phyloP scores from a whole-genome alignment of 306 rosid species.

The Luffa acutangula region DNA sequence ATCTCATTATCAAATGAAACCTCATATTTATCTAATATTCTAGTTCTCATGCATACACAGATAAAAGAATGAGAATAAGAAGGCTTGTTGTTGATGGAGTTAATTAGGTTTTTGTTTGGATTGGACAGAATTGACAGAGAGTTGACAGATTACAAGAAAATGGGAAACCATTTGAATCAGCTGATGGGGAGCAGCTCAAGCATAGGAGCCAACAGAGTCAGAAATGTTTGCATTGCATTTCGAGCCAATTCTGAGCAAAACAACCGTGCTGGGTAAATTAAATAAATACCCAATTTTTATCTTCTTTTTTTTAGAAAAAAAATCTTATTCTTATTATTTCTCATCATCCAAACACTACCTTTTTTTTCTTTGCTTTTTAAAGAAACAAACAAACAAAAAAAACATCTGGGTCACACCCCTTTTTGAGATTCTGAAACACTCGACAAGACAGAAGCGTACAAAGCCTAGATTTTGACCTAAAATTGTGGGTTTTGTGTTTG shows the following conservation, averaged over 20 bases:
- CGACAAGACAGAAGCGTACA: neutral
- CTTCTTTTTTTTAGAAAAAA: neutral
- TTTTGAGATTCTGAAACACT: neutral
- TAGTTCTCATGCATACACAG: neutral
- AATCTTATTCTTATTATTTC: neutral
- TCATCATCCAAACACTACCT: neutral
- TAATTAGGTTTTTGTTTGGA: neutral
- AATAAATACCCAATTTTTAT: neutral
- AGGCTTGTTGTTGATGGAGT: neutral
- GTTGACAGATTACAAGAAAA: constrained; percentile 58
- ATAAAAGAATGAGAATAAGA: neutral
- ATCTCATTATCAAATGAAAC: too few relatives aligned
- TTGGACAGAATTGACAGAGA: constrained; percentile 57
- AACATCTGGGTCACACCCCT: neutral
- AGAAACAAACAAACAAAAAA: neutral
- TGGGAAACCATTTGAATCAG: constrained; percentile 89
- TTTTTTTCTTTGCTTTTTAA: neutral
- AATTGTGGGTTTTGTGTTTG: neutral
- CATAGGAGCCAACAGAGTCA: constrained; percentile 90
- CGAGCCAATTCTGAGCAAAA: constrained; percentile 73
- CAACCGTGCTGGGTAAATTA: constrained; percentile 61
- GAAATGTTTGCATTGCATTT: constrained; percentile 78
- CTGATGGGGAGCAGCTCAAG: constrained; percentile 92
- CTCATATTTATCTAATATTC: neutral
- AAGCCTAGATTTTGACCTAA: constrained; percentile 1